Conservation (phyloP, 2,329 filamentous ascomycete species). For the Alternaria angustiovoidea region DNA sequence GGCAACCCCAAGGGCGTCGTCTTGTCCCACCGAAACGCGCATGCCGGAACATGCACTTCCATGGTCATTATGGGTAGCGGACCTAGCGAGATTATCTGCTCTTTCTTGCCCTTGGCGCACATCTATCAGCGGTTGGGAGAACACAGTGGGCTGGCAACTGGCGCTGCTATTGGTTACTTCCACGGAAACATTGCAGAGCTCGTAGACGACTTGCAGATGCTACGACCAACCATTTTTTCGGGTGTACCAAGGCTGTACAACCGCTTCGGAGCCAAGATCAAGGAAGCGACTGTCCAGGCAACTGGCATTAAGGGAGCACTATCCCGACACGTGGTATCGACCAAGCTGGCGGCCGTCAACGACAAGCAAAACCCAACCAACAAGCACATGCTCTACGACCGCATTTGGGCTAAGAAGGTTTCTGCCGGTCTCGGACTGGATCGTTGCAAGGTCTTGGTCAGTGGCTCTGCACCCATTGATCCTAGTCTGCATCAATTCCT, state of each 20-base stretch:
- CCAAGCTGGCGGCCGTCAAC: slow-evolving; percentile 82
- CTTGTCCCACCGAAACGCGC: slow-evolving; percentile 81
- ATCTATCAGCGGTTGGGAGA: slow-evolving; percentile 91
- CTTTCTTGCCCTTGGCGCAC: slow-evolving; percentile 92
- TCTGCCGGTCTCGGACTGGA: slow-evolving; percentile 83
- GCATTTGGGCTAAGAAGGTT: slow-evolving; percentile 92
- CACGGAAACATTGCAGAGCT: slow-evolving; percentile 87
- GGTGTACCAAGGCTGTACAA: slow-evolving; percentile 94
- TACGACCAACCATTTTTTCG: slow-evolving; percentile 82
- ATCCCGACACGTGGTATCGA: slow-evolving; percentile 78
- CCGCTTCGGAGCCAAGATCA: slow-evolving; percentile 84
- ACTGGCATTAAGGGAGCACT: slow-evolving; percentile 82
- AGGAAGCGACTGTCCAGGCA: slow-evolving; percentile 78
- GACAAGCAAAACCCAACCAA: slow-evolving; percentile 77
- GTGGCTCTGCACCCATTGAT: slow-evolving; percentile 89
- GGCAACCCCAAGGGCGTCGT: slow-evolving; percentile 84
- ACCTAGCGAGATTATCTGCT: slow-evolving; percentile 73
- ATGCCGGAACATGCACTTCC: slow-evolving; percentile 72
- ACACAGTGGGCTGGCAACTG: slow-evolving; percentile 74
- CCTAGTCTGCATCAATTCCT: slow-evolving; percentile 88
- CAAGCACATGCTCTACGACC: slow-evolving; percentile 79
- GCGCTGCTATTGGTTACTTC: slow-evolving; percentile 86
- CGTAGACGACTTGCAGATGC: slow-evolving; percentile 87
- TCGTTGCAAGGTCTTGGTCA: slow-evolving; percentile 75
- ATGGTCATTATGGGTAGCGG: slow-evolving; percentile 63